Percentiles rank a stretch among this genome's conserved stretches.
Evolutionary conservation across 2,329 filamentous ascomycete genomes (phyloP).

Genomic region (Claviceps sp.): DNA sequence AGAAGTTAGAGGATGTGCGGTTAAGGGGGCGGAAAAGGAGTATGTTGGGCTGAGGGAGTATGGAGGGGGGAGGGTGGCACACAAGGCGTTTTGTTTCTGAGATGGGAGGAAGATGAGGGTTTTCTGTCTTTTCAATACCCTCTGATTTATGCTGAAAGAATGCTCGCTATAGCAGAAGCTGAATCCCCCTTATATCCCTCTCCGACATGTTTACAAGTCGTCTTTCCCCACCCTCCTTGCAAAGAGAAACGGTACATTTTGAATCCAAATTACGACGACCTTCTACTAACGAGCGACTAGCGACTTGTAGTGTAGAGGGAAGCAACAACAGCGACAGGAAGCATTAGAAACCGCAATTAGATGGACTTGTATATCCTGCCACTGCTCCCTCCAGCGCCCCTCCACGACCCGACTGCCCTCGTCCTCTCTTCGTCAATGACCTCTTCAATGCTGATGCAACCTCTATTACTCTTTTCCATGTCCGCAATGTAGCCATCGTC

Average conservation of each 20-base stretch:
- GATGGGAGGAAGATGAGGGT: not conserved
- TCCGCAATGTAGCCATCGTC: not conserved
- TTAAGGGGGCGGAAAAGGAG: constrained; percentile 91
- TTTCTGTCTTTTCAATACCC: not conserved
- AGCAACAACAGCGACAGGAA: not conserved
- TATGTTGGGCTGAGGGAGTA: constrained; percentile 62
- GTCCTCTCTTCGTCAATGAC: not conserved
- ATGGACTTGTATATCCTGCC: not conserved
- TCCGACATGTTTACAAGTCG: not conserved
- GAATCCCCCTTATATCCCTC: not conserved
- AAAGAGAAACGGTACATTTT: too few relatives aligned
- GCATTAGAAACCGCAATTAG: not conserved
- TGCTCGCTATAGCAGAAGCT: constrained; percentile 5
- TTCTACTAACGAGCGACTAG: not conserved
- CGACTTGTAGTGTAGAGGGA: not conserved
- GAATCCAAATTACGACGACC: not conserved
- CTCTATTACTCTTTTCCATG: not conserved
- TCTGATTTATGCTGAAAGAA: not conserved
- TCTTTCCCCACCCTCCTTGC: too few relatives aligned
- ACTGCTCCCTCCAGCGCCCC: not conserved
- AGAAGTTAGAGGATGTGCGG: constrained; percentile 78
- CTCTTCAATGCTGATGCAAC: not conserved
- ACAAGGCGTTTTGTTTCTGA: too few relatives aligned
- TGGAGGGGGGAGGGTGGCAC: not conserved
- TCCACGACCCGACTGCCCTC: not conserved